Percentiles rank a stretch among this genome's conserved stretches.
These are phyloP conservation scores for Solanum corneliomulleri DNA, from an alignment of 257 asterid genomes.

Conservation along the genomic window DNA sequence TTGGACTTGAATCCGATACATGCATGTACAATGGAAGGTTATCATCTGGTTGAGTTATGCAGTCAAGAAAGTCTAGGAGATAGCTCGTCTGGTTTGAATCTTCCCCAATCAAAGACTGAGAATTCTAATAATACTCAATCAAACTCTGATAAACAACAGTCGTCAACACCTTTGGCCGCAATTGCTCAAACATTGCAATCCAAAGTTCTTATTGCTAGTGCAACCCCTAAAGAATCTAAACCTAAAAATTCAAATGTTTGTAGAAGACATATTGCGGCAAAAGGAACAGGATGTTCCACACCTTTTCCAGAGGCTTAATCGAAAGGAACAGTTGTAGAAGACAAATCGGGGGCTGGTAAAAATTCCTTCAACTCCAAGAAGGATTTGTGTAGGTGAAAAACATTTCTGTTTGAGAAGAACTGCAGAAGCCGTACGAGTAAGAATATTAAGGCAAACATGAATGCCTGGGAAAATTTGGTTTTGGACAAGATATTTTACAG, in stretches of 20 bases:
- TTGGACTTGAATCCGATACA: conserved; percentile 52
- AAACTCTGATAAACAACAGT: conserved; percentile 8
- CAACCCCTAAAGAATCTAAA: conserved; percentile 5
- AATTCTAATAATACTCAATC: conserved; percentile 12
- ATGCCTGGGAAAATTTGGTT: conserved; percentile 65
- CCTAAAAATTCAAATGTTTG: conserved; percentile 1
- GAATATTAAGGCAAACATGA: conserved; percentile 56
- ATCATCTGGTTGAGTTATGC: conserved; percentile 8
- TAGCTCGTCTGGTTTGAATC: conserved; percentile 1
- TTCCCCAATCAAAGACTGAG: conserved; percentile 9
- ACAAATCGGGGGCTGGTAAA: conserved; percentile 23
- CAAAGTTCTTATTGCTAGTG: conserved; percentile 6
- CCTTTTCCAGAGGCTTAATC: conserved; percentile 24
- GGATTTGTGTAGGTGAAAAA: conserved; percentile 51
- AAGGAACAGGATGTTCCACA: conserved; percentile 14
- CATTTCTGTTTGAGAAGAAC: conserved; percentile 50
- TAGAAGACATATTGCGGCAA: background rate
- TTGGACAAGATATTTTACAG: conserved; percentile 42
- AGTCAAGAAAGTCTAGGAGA: conserved; percentile 17
- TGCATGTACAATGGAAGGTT: conserved; percentile 36
- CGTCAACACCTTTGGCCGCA: conserved; percentile 3
- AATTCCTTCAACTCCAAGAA: conserved; percentile 35
- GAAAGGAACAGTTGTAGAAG: conserved; percentile 19
- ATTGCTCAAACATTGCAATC: conserved; percentile 15
- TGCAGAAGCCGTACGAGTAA: conserved; percentile 45